Conservation (phyloP, 495 filamentous ascomycete species). For the Lasiosphaeris hirsuta region DNA sequence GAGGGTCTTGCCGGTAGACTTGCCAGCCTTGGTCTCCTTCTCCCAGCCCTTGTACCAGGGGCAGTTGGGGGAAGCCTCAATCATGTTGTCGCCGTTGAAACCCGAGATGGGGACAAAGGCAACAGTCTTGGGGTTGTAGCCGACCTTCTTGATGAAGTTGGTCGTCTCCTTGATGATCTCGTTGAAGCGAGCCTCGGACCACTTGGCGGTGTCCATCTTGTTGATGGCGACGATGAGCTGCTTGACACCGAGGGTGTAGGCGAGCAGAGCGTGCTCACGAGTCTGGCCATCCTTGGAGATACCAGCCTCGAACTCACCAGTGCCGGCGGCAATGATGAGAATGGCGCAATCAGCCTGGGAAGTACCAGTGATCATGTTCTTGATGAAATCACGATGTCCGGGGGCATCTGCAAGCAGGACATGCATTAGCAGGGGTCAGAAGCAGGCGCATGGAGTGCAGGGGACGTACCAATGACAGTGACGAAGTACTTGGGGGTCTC, state of each 20-base stretch:
- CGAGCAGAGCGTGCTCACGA: constrained; percentile 99
- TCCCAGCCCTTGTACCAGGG: constrained; percentile 99
- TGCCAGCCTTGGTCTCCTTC: constrained; percentile 95
- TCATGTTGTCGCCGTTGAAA: constrained; percentile 99
- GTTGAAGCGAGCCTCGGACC: constrained; percentile 92
- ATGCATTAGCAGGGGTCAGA: constrained; percentile 9
- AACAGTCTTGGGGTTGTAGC: constrained; percentile 98
- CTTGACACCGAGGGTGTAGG: constrained; percentile 99
- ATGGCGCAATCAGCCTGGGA: constrained; percentile 99
- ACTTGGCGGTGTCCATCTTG: constrained; percentile 99
- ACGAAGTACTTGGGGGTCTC: constrained; percentile 98
- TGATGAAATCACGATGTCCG: constrained; percentile 99
- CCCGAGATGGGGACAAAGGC: constrained; percentile 99
- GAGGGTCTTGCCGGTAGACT: constrained; percentile 92
- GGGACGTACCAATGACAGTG: constrained; percentile 86
- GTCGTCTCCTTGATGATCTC: constrained; percentile 99
- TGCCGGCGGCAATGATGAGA: constrained; percentile 99
- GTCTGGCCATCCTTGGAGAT: constrained; percentile 99
- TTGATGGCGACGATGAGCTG: constrained; percentile 99
- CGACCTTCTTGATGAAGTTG: constrained; percentile 99
- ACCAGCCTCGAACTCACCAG: constrained; percentile 99
- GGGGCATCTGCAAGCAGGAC: constrained; percentile 69
- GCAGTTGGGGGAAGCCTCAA: constrained; percentile 86
- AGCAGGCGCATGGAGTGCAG: background rate
- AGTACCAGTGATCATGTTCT: constrained; percentile 99